Base-by-base conservation (phyloP, 2,329 filamentous ascomycete genomes). In the Mollisiaceae sp. region DNA sequence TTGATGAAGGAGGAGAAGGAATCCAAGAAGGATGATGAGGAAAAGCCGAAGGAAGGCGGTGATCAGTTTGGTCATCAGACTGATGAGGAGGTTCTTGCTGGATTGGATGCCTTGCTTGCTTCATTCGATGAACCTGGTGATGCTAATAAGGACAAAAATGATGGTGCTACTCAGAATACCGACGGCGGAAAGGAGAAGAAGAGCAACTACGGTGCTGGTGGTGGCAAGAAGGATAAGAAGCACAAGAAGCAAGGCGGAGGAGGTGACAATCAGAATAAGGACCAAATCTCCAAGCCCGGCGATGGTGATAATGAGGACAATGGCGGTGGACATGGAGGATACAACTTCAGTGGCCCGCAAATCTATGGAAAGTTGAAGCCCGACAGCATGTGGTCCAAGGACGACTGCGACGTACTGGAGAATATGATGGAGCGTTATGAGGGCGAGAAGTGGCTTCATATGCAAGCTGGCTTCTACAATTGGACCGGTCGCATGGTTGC, bases 391-490 rank as follows among this genome's bases (percentile, higher is more conserved):
- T 77, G 74, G 74, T 69, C 68, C 1, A 52, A 56, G 2, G 67
- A 72, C 18, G 75, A 77, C 60, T 76, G 75, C 65, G 63, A 70
- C 6, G 59, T 72, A 1, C 57, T 77, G 8, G 73, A 75, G 64
- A 66, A 71, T 50, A 36, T 77, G 52, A 65, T 70, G 59, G 63
- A 59, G 32, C 65, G 67, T 24, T 70, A 76, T 58, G 43, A 56
- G 5, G 57, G 70, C 38, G 60, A 73, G 6, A 76, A 74, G 62
- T 77, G 75, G 75, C 41, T 72, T 50, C 67, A 74, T 20, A 65
- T 77, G 9, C 75, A 77, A 57, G 71, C 72, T 41, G 66, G 60
- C 1, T 77, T 77, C 56, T 76, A 67, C n/a, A 76, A 75, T 59
- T 71, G 68, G 63, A 76, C 75, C 9, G 74, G 74, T 1, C 64